phyloP scores from a whole-genome alignment of 352 stramenopile genomes.

The Phytophthora macrochlamydospora region DNA sequence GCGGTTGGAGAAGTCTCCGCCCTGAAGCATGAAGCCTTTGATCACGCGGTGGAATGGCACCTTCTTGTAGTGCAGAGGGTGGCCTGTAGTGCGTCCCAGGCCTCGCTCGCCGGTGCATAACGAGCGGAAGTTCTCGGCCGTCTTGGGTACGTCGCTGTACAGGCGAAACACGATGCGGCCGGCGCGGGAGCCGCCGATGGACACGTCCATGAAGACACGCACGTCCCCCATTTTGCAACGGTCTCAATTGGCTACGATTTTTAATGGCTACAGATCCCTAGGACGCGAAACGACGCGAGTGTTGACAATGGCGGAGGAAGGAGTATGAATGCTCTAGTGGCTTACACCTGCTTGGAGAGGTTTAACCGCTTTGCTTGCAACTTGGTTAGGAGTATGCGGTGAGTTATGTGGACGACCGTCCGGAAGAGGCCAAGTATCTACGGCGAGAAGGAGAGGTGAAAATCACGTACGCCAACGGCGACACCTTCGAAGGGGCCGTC shows the following conservation, averaged over 20 bases:
- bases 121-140: slow-evolving; percentile 71
- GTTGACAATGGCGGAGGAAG: slow-evolving; percentile 57
- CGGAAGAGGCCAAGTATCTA: slow-evolving; percentile 88
- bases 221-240: slow-evolving; percentile 17
- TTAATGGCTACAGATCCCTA: neutral
- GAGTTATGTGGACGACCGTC: slow-evolving; percentile 88
- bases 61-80: slow-evolving; percentile 70
- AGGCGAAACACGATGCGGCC: slow-evolving; percentile 74
- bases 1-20: slow-evolving; percentile 75
- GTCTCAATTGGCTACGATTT: neutral
- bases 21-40: slow-evolving; percentile 87
- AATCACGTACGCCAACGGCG: slow-evolving; percentile 90
- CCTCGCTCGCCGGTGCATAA: slow-evolving; percentile 74
- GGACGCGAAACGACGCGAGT: slow-evolving; percentile 22
- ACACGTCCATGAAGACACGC: slow-evolving; percentile 75
- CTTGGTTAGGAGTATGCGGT: slow-evolving; percentile 67
- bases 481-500: slow-evolving; percentile 91
- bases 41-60: slow-evolving; percentile 86
- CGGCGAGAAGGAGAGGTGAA: slow-evolving; percentile 82
- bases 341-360: no score
- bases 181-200: slow-evolving; percentile 81
- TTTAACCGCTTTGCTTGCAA: neutral
- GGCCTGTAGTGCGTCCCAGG: slow-evolving; percentile 58
- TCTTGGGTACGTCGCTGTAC: slow-evolving; percentile 58
- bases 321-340: slow-evolving; percentile 20